Conservation (phyloP, 345 rosid genomes). For the Crucihimalaya himalaica region DNA sequence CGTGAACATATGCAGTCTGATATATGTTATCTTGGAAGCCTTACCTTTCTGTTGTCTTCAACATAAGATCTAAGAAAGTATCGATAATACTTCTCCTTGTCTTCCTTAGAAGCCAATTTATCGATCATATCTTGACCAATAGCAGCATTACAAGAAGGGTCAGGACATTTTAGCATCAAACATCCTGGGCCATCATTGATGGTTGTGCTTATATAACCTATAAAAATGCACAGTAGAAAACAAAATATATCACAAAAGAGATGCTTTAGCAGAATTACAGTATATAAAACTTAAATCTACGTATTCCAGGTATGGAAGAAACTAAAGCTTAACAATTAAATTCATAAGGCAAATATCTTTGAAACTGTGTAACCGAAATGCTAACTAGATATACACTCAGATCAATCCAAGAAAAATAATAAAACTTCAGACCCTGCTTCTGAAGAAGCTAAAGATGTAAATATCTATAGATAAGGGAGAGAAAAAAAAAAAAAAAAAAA, state of each 20-base stretch:
- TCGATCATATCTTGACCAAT: slow-evolving; percentile 40
- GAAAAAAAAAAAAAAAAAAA: not conserved
- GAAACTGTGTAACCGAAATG: not conserved
- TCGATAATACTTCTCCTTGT: slow-evolving; percentile 36
- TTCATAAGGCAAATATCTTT: not conserved
- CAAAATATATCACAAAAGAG: not conserved
- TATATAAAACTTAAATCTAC: not conserved
- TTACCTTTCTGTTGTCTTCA: slow-evolving; percentile 86
- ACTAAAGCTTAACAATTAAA: not conserved
- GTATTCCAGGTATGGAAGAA: not conserved
- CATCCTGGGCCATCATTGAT: slow-evolving; percentile 45
- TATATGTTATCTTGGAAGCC: slow-evolving; percentile 21
- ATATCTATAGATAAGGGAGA: not conserved
- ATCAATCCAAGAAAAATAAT: not conserved
- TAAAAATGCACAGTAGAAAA: not conserved
- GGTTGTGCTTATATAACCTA: slow-evolving; percentile 40
- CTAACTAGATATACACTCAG: slow-evolving; percentile 4
- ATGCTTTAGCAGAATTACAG: not conserved
- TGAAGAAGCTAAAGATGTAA: slow-evolving; percentile 2
- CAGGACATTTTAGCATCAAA: slow-evolving; percentile 39
- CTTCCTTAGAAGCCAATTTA: slow-evolving; percentile 34
- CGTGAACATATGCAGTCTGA: not conserved
- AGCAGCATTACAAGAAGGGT: slow-evolving; percentile 37
- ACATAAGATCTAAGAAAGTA: slow-evolving; percentile 58
- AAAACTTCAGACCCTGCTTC: not conserved